Percentiles rank a stretch among this genome's conserved stretches.
phyloP scores from a whole-genome alignment of 1,284 basidiomycete genomes.

The Phellopilus nigrolimitatus region DNA sequence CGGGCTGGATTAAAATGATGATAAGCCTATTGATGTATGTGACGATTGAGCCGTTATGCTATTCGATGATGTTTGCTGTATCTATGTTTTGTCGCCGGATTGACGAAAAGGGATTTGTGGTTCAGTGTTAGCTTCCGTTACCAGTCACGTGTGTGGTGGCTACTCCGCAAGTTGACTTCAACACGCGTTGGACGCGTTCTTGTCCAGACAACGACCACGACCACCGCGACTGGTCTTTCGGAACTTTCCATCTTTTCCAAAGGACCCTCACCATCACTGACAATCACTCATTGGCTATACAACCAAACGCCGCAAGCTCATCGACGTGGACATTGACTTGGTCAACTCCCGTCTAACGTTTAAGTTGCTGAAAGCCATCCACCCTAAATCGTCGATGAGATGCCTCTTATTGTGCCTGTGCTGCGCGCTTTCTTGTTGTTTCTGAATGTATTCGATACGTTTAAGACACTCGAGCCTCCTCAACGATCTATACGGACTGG shows the following conservation, averaged over 20 bases:
- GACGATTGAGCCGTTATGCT: too few species aligned
- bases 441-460: slow-evolving; percentile 76
- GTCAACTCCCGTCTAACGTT: too few species aligned
- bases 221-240: neutral
- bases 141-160: too few species aligned
- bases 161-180: too few species aligned
- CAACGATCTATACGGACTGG: slow-evolving; percentile 54
- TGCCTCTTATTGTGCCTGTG: slow-evolving; percentile 65
- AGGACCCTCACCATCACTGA: neutral
- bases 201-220: slow-evolving; percentile 3
- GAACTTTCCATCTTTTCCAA: neutral
- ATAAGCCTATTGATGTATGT: too few species aligned
- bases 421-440: slow-evolving; percentile 67
- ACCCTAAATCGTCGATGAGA: slow-evolving; percentile 27
- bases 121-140: too few species aligned
- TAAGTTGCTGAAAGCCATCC: too few species aligned
- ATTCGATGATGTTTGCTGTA: too few species aligned
- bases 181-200: slow-evolving; percentile 11
- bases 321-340: neutral
- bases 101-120: too few species aligned
- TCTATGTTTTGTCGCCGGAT: too few species aligned
- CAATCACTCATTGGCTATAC: neutral
- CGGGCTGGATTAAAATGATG: too few species aligned
- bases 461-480: slow-evolving; percentile 70
- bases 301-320: neutral